Evolutionary conservation across 2,329 filamentous ascomycete genomes (phyloP).

Genomic region (Clarireedia sp.): DNA sequence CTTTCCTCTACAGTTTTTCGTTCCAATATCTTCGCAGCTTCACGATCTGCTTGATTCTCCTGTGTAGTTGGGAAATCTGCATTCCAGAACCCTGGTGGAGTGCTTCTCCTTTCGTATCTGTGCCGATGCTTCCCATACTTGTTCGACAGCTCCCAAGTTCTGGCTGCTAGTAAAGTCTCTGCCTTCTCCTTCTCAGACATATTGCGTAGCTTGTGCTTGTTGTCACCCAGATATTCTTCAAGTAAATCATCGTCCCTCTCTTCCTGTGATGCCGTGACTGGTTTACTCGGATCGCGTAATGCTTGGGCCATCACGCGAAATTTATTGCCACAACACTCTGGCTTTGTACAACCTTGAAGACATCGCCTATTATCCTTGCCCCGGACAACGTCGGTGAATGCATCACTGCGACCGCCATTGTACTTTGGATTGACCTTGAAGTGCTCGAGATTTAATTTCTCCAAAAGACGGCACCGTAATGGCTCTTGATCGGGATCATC

Average conservation of each 20-base stretch:
- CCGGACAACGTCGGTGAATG: slow-evolving; percentile 53
- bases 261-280: slow-evolving; percentile 22
- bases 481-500: slow-evolving; percentile 27
- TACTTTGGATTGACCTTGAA: slow-evolving; percentile 58
- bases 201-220: slow-evolving; percentile 48
- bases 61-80: slow-evolving; percentile 86
- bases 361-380: slow-evolving; percentile 50
- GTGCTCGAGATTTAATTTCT: slow-evolving; percentile 39
- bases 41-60: slow-evolving; percentile 58
- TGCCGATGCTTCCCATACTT: slow-evolving; percentile 71
- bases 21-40: slow-evolving; percentile 56
- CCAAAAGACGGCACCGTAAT: slow-evolving; percentile 34
- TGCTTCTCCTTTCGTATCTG: slow-evolving; percentile 59
- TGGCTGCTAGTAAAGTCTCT: slow-evolving; percentile 66
- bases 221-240: slow-evolving; percentile 46
- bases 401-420: slow-evolving; percentile 51
- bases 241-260: slow-evolving; percentile 43
- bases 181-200: slow-evolving; percentile 56
- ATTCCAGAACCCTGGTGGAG: slow-evolving; percentile 86
- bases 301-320: slow-evolving; percentile 27
- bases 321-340: slow-evolving; percentile 41
- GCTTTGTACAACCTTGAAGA: slow-evolving; percentile 53
- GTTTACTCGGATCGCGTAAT: slow-evolving; percentile 13
- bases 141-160: slow-evolving; percentile 64
- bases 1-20: slow-evolving; percentile 60